Base-by-base conservation (phyloP, 768 basidiomycete genomes). In the Gloeopeniophorella convolvens region DNA sequence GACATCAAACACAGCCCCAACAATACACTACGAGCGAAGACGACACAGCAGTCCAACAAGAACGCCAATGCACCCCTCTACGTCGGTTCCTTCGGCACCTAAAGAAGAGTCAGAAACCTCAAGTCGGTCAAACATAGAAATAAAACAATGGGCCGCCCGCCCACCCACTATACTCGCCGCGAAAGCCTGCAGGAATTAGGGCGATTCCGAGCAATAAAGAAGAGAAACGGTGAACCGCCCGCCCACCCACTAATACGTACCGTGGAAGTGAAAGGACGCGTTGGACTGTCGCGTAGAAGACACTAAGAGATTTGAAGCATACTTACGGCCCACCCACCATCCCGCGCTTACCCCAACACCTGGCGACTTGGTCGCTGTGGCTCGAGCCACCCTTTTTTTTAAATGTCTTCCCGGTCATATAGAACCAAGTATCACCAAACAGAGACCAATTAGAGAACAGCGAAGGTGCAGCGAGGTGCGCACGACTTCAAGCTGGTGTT, bases 291-390 rank as follows among this genome's bases (percentile, higher is more conserved):
- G 21, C 30, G 8, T 24, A 16, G 4, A 5, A n/a, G 24, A 40
- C 12, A 10, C 16, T 15, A 13, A 13, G n/a, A 18, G n/a, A n/a
- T n/a, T n/a, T n/a, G n/a, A 39, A 23, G 4, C 20, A 16, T 33
- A 30, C 26, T 11, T 3, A 18, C 34, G 37, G 5, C 51, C 51
- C 51, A 47, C 51, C 51, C 51, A 8, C 51, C 51, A 10, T 15
- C 51, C 51, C 51, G 34, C 51, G 42, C 51, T 52, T 52, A 48
- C 51, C 51, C 51, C n/a, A n/a, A n/a, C n/a, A 18, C 11, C 26
- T 11, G n/a, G 5, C 1, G 9, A 23, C n/a, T 34, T 6, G 20
- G 21, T 5, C 16, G n/a, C n/a, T n/a, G n/a, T n/a, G n/a, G n/a
- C n/a, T n/a, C n/a, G n/a, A n/a, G n/a, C n/a, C n/a, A n/a, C n/a